Conservation (phyloP, 2,329 filamentous ascomycete species). For the Hymenoscyphus salicellus region DNA sequence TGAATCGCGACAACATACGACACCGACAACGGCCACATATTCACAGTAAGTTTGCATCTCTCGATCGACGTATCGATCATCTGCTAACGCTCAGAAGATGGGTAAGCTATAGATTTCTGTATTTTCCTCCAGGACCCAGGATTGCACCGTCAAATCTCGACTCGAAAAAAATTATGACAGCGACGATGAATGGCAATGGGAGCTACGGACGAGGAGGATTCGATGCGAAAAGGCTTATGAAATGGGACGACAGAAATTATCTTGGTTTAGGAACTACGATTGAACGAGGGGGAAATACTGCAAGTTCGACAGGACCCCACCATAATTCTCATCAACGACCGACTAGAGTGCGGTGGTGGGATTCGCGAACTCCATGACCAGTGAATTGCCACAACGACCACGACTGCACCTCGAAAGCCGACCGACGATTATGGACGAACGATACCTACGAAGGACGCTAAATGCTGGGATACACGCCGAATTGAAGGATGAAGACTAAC, state of each 20-base stretch:
- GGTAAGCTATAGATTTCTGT: slow-evolving; percentile 50
- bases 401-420: background rate
- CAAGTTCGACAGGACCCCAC: background rate
- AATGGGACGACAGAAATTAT: background rate
- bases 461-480: background rate
- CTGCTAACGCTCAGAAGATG: slow-evolving; percentile 50
- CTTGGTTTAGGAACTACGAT: background rate
- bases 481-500: slow-evolving; percentile 23
- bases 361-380: background rate
- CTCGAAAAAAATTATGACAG: slow-evolving; percentile 3
- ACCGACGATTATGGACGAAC: background rate
- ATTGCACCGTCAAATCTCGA: slow-evolving; percentile 12
- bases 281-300: background rate
- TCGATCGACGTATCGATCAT: slow-evolving; percentile 25
- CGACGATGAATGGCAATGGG: background rate
- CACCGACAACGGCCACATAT: slow-evolving; percentile 44
- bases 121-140: slow-evolving; percentile 8
- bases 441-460: background rate
- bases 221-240: background rate
- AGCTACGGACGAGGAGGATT: background rate
- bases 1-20: slow-evolving; percentile 38
- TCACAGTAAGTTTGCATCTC: slow-evolving; percentile 46
- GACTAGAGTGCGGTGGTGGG: background rate
- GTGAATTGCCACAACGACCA: background rate
- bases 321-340: background rate